phyloP scores from a whole-genome alignment of 805 yeast species.

The Candida pini region DNA sequence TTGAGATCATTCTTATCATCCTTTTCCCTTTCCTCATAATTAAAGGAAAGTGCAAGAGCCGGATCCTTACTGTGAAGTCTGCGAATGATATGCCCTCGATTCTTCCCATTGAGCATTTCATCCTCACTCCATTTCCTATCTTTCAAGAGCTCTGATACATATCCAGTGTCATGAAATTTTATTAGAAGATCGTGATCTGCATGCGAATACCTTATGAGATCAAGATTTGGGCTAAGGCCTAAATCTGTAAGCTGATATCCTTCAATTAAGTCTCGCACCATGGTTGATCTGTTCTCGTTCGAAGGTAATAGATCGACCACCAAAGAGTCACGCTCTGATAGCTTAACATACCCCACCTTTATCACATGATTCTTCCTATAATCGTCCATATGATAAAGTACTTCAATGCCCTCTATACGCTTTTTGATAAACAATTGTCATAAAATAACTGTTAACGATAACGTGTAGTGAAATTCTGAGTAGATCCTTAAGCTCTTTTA shows the following conservation, averaged over 20 bases:
- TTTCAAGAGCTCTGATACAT: conserved; percentile 35
- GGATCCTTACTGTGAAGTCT: not conserved
- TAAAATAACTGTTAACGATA: no score
- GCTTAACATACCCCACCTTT: conserved; percentile 10
- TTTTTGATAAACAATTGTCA: no score
- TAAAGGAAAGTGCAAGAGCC: no score
- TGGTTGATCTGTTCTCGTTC: conserved; percentile 43
- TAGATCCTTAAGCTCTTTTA: no score
- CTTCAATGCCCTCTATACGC: no score
- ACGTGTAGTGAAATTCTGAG: no score
- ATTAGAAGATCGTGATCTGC: conserved; percentile 35
- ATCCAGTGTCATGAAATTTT: conserved; percentile 45
- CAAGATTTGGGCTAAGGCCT: conserved; percentile 12
- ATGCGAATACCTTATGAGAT: conserved; percentile 18
- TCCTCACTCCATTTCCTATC: conserved; percentile 16
- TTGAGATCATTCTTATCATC: conserved; percentile 7
- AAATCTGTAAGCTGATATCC: conserved; percentile 33
- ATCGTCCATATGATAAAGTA: no score
- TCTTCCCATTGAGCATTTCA: conserved; percentile 2
- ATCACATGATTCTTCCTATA: no score
- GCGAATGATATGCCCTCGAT: not conserved
- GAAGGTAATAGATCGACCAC: conserved; percentile 44
- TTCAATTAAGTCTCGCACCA: conserved; percentile 35
- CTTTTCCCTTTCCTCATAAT: conserved; percentile 2
- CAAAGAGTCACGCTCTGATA: conserved; percentile 6